A percentile compares a stretch with the other conserved stretches of the same genome.
phyloP scores from a whole-genome alignment of 306 rosid genomes.

The Quercus robur region DNA sequence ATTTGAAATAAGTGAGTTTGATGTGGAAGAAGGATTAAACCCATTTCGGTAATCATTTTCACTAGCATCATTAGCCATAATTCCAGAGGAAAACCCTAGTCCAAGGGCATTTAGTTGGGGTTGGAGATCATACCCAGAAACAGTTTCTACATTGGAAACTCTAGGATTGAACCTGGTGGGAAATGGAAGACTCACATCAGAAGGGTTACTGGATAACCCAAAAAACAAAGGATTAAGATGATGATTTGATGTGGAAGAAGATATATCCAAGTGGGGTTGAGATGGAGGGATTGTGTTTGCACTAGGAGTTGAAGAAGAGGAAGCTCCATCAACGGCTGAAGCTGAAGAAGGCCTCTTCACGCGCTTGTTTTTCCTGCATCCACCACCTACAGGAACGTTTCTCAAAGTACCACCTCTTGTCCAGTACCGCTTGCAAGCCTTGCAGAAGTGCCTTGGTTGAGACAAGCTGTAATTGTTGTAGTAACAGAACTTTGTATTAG shows the following conservation, averaged over 20 bases:
- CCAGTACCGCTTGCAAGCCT: slow-evolving; percentile 98
- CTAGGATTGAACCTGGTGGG: slow-evolving; percentile 42
- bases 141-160: slow-evolving; percentile 7
- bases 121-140: slow-evolving; percentile 50
- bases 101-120: slow-evolving; percentile 43
- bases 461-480: slow-evolving; percentile 96
- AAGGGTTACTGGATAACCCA: slow-evolving; percentile 46
- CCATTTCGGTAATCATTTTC: slow-evolving; percentile 34
- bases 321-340: slow-evolving; percentile 30
- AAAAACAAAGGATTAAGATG: slow-evolving; percentile 45
- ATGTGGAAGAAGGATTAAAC: slow-evolving; percentile 24
- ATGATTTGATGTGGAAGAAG: slow-evolving; percentile 34
- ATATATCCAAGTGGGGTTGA: slow-evolving; percentile 39
- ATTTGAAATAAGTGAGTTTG: slow-evolving; percentile 37
- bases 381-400: slow-evolving; percentile 94
- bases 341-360: slow-evolving; percentile 39
- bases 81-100: slow-evolving; percentile 53
- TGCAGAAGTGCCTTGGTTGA: slow-evolving; percentile 95
- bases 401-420: slow-evolving; percentile 93
- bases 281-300: slow-evolving; percentile 41
- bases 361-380: slow-evolving; percentile 85
- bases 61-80: slow-evolving; percentile 14
- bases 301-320: slow-evolving; percentile 37
- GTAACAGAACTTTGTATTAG: slow-evolving; percentile 93
- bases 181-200: slow-evolving; percentile 43